A percentile compares a stretch with the other conserved stretches of the same genome.
Conservation (phyloP, 75 land plant genomes). For the Pinus tabuliformis region DNA sequence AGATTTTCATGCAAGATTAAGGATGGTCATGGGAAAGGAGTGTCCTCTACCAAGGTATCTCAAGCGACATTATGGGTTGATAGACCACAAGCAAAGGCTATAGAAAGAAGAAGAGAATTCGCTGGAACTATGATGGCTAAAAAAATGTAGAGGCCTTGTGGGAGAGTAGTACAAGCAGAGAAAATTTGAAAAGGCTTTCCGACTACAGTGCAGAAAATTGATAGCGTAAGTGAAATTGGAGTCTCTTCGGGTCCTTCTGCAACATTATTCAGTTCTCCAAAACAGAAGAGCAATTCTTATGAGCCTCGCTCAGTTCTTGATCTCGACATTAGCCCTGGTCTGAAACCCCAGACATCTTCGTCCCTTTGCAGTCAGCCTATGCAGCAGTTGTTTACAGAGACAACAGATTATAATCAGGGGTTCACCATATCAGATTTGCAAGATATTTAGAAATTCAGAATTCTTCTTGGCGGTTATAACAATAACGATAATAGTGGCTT, state of each 20-base stretch:
- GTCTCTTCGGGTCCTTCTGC: slow-evolving; percentile 13
- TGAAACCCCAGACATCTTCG: slow-evolving; percentile 18
- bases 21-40: background rate
- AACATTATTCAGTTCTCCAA: slow-evolving; percentile 1
- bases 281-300: slow-evolving; percentile 5
- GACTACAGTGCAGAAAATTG: slow-evolving; percentile 19
- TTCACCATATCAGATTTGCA: slow-evolving; percentile 9
- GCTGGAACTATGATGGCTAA: slow-evolving; percentile 7
- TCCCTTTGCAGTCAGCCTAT: slow-evolving; percentile 23
- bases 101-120: slow-evolving; percentile 1
- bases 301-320: slow-evolving; percentile 26
- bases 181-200: slow-evolving; percentile 47
- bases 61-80: slow-evolving; percentile 17
- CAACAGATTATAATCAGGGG: slow-evolving; percentile 3
- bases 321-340: slow-evolving; percentile 16
- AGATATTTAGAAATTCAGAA: slow-evolving; percentile 3
- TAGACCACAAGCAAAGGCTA: background rate
- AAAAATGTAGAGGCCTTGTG: slow-evolving; percentile 31
- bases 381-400: slow-evolving; percentile 28
- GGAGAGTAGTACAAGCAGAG: slow-evolving; percentile 30
- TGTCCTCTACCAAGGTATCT: slow-evolving; percentile 12
- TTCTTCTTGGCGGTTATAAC: no score
- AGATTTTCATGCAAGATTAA: no score
- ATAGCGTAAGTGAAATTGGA: slow-evolving; percentile 19
- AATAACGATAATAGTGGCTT: no score